Conservation (phyloP, 2,329 filamentous ascomycete species). For the Trichoderma asperellum region DNA sequence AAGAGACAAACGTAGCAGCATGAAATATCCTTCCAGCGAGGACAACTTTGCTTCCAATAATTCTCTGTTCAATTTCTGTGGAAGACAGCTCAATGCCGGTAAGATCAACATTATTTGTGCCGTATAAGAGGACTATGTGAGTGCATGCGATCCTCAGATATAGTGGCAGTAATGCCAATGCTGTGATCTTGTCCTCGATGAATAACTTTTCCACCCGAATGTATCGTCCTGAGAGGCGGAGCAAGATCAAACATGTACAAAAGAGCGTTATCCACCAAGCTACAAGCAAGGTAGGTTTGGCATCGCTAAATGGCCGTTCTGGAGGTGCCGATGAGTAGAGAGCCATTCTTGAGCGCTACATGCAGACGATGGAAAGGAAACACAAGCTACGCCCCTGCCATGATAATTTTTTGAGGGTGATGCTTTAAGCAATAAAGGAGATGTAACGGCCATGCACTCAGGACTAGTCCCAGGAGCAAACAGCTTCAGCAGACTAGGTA, state of each 20-base stretch:
- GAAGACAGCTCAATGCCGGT: background rate
- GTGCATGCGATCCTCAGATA: slow-evolving; percentile 12
- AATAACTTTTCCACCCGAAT: slow-evolving; percentile 19
- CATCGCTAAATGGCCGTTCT: slow-evolving; percentile 19
- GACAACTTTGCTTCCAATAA: slow-evolving; percentile 8
- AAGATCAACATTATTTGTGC: slow-evolving; percentile 12
- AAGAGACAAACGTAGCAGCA: slow-evolving; percentile 2
- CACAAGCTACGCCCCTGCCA: background rate
- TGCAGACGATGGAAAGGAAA: background rate
- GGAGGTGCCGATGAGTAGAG: slow-evolving; percentile 15
- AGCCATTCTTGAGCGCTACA: background rate
- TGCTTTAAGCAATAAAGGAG: background rate
- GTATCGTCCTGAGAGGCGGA: slow-evolving; percentile 12
- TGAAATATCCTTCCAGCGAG: slow-evolving; percentile 11
- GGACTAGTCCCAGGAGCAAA: background rate
- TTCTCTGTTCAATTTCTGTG: background rate
- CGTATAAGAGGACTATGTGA: slow-evolving; percentile 6
- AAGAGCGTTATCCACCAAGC: slow-evolving; percentile 21
- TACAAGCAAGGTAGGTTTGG: slow-evolving; percentile 17
- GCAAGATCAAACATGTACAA: slow-evolving; percentile 11
- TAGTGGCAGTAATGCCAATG: slow-evolving; percentile 7
- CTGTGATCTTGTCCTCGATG: slow-evolving; percentile 16
- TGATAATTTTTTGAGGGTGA: background rate
- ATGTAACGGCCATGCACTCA: background rate
- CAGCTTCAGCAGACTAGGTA: no score